Percentiles rank a stretch among this genome's conserved stretches.
Conservation (phyloP, 2,329 filamentous ascomycete species). For the Diaporthe helianthi region DNA sequence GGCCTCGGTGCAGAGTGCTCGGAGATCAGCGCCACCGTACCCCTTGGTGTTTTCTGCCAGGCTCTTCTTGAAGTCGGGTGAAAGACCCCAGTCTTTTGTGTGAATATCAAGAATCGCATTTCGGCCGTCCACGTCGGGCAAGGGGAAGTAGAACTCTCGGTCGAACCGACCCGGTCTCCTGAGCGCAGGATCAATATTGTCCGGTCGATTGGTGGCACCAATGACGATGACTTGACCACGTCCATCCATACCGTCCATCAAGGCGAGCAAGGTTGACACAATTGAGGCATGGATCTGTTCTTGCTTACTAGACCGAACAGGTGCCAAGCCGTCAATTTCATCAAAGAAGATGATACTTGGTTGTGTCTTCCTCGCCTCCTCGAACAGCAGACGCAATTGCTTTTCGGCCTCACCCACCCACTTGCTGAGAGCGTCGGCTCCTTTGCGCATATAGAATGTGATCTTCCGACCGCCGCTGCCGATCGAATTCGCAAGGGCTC, state of each 20-base stretch:
- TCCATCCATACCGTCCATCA: constrained; percentile 99
- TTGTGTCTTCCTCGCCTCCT: constrained; percentile 93
- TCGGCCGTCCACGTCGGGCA: constrained; percentile 81
- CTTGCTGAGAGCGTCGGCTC: constrained; percentile 95
- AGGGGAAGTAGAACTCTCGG: constrained; percentile 95
- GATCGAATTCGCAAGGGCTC: constrained; percentile 89
- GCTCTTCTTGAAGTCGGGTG: constrained; percentile 79
- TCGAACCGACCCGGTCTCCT: constrained; percentile 94
- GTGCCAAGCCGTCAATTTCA: constrained; percentile 95
- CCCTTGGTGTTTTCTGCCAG: constrained; percentile 91
- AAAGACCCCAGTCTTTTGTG: constrained; percentile 90
- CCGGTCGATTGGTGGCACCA: constrained; percentile 95
- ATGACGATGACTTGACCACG: constrained; percentile 98
- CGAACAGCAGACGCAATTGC: constrained; percentile 90
- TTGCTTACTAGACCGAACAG: constrained; percentile 95
- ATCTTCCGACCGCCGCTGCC: constrained; percentile 91
- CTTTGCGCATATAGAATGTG: constrained; percentile 99
- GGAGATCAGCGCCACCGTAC: constrained; percentile 93
- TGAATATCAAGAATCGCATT: constrained; percentile 93
- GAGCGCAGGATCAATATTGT: constrained; percentile 95
- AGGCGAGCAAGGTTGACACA: constrained; percentile 87
- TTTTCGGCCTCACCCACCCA: constrained; percentile 99
- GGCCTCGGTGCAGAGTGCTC: constrained; percentile 94
- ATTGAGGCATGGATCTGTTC: constrained; percentile 99
- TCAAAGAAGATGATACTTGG: constrained; percentile 99